Evolutionary conservation across 2,329 filamentous ascomycete species (phyloP).

Genomic region (Boeremia lycopersici): DNA sequence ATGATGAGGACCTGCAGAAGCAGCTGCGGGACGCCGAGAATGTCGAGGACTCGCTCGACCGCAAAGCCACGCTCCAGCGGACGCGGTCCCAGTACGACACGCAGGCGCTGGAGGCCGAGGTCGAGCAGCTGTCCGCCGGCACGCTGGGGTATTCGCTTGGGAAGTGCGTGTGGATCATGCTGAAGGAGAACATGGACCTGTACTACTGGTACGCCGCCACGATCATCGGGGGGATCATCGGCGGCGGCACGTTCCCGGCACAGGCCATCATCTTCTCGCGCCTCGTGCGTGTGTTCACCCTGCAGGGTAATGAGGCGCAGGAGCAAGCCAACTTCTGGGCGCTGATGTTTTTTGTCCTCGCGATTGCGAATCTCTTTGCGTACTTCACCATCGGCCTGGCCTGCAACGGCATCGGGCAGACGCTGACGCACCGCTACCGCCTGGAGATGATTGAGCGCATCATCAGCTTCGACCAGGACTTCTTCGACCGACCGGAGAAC

Average conservation of each 20-base stretch:
- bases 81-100: constrained; percentile 14
- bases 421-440: constrained; percentile 13
- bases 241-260: constrained; percentile 11
- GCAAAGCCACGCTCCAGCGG: constrained; percentile 12
- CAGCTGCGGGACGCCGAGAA: constrained; percentile 3
- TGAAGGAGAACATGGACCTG: constrained; percentile 18
- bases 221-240: constrained; percentile 6
- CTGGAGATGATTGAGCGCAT: constrained; percentile 13
- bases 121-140: constrained; percentile 16
- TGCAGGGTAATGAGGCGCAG: constrained; percentile 18
- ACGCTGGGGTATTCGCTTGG: constrained; percentile 15
- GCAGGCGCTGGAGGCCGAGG: constrained; percentile 2
- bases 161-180: constrained; percentile 20
- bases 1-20: constrained; percentile 2
- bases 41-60: constrained; percentile 1
- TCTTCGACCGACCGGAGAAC: constrained; percentile 87
- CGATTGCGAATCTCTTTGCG: constrained; percentile 20
- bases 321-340: constrained; percentile 28
- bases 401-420: constrained; percentile 66
- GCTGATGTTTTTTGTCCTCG: constrained; percentile 33
- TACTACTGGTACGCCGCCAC: constrained; percentile 11
- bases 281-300: constrained; percentile 23
- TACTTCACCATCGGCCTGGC: constrained; percentile 60
- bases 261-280: constrained; percentile 24
- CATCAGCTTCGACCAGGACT: constrained; percentile 53